Evolutionary conservation across 2,329 filamentous ascomycete species (phyloP).

Genomic region (Aspergillus sp.): DNA sequence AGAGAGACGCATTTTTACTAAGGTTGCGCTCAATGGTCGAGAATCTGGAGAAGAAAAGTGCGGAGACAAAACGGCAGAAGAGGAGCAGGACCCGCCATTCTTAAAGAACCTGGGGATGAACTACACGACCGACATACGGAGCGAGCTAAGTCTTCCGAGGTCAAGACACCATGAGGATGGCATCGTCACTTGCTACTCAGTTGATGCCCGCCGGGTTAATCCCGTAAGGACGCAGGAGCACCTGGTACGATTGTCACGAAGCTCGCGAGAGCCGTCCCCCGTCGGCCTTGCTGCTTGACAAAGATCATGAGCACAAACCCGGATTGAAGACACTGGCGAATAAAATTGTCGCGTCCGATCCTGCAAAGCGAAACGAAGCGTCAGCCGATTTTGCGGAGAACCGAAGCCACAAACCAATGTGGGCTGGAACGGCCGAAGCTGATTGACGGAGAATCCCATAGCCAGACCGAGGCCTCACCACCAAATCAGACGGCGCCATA

Average conservation of each 20-base stretch:
- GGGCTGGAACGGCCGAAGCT: conserved; percentile 14
- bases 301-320: conserved; percentile 4
- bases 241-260: conserved; percentile 1
- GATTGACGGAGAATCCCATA: conserved; percentile 31
- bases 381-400: conserved; percentile 23
- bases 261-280: background rate
- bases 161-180: background rate
- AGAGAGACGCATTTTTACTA: conserved; percentile 55
- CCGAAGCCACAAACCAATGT: conserved; percentile 4
- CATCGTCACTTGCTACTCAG: background rate
- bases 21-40: conserved; percentile 6
- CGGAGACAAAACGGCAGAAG: conserved; percentile 20
- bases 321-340: conserved; percentile 4
- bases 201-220: conserved; percentile 19
- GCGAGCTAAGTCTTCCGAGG: conserved; percentile 1
- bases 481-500: conserved; percentile 23
- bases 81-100: conserved; percentile 23
- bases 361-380: conserved; percentile 11
- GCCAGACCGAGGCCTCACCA: conserved; percentile 20
- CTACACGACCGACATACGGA: conserved; percentile 19
- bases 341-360: background rate
- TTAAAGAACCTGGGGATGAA: conserved; percentile 32
- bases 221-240: conserved; percentile 6
- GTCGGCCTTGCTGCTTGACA: conserved; percentile 1
- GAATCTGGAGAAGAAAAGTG: conserved; percentile 23